Evolutionary conservation across 179 eudicot genomes (phyloP).

Genomic region (Silene vulgaris): DNA sequence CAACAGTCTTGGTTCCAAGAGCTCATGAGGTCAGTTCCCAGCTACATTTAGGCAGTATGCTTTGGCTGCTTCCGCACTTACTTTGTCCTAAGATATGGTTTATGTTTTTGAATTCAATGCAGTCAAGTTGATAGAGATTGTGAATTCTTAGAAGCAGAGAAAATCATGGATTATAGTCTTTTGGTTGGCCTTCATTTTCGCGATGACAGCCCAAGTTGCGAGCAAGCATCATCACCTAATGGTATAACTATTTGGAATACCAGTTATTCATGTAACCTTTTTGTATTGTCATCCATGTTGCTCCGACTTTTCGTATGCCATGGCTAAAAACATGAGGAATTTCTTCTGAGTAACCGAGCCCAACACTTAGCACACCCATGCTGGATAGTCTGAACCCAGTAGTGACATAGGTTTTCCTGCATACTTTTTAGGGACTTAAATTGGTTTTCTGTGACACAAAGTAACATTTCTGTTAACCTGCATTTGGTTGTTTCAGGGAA

Average conservation of each 20-base stretch:
- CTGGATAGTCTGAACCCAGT: no score
- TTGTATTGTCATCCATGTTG: no score
- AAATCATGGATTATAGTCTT: constrained; percentile 94
- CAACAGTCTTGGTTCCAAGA: constrained; percentile 79
- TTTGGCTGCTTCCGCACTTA: neutral
- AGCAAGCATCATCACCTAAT: constrained; percentile 54
- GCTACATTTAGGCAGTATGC: constrained; percentile 7
- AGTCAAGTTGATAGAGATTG: constrained; percentile 91
- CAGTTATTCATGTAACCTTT: neutral
- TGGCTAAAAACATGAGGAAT: no score
- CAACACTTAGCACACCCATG: no score
- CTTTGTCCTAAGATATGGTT: constrained; percentile 14
- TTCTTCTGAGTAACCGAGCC: no score
- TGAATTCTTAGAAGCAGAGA: constrained; percentile 86
- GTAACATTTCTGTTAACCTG: constrained; percentile 27
- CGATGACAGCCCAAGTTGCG: constrained; percentile 54
- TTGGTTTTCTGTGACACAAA: constrained; percentile 25
- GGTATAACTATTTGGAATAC: constrained; percentile 24
- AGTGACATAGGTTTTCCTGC: neutral
- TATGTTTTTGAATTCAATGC: constrained; percentile 5
- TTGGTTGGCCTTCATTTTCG: constrained; percentile 89
- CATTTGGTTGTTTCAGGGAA: constrained; percentile 18
- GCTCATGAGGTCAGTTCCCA: constrained; percentile 57
- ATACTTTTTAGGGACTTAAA: neutral
- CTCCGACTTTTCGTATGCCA: no score